Percentiles rank a stretch among this genome's conserved stretches.
phyloP scores from a whole-genome alignment of 78 protist genomes.

The Dictyostelium firmibasis region DNA sequence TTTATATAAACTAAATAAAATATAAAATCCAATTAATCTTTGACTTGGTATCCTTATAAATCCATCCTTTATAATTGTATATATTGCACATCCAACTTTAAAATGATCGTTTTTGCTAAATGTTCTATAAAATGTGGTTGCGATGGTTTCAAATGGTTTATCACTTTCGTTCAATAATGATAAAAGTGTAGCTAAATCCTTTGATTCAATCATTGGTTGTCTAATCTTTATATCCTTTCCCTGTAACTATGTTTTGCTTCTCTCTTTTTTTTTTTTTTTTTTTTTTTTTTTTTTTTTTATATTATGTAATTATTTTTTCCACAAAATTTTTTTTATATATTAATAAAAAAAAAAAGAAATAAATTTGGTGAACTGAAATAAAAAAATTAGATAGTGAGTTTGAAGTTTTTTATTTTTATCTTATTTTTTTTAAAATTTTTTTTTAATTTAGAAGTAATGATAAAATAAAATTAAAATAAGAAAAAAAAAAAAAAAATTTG shows the following conservation, averaged over 20 bases:
- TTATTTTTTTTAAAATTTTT: too few species aligned
- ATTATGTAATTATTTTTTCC: not conserved
- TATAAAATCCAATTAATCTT: slow-evolving; percentile 48
- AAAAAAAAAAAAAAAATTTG: too few species aligned
- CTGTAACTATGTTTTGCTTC: not conserved
- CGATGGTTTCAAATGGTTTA: slow-evolving; percentile 59
- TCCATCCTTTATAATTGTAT: slow-evolving; percentile 69
- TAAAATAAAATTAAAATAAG: too few species aligned
- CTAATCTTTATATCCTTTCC: too few species aligned
- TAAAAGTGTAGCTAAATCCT: slow-evolving; percentile 58
- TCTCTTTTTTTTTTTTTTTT: too few species aligned
- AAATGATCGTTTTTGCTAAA: slow-evolving; percentile 66
- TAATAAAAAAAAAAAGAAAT: too few species aligned
- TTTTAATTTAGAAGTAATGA: too few species aligned
- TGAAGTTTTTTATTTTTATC: too few species aligned
- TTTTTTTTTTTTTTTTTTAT: too few species aligned
- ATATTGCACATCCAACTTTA: slow-evolving; percentile 67
- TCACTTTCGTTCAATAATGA: slow-evolving; percentile 51
- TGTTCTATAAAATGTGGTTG: slow-evolving; percentile 72
- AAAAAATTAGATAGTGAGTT: too few species aligned
- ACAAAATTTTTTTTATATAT: too few species aligned
- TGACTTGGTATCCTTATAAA: slow-evolving; percentile 57
- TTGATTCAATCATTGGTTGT: slow-evolving; percentile 32
- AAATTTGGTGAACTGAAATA: too few species aligned
- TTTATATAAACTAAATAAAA: slow-evolving; percentile 55